Percentiles rank a stretch among this genome's conserved stretches.
phyloP scores from a whole-genome alignment of 164 flowering plant genomes.

The Tinospora cordifolia region DNA sequence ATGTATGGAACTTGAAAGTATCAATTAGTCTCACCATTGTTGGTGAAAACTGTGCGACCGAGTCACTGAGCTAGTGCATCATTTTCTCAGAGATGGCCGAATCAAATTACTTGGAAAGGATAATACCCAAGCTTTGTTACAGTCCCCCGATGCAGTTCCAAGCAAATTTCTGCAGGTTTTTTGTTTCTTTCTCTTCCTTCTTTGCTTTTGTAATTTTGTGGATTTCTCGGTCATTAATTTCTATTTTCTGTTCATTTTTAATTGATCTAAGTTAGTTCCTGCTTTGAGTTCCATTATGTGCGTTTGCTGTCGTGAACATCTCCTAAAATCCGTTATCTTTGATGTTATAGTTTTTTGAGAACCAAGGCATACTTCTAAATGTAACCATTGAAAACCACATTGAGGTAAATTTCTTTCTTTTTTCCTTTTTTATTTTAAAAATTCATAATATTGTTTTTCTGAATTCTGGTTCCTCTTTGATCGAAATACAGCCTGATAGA shows the following conservation, averaged over 20 bases:
- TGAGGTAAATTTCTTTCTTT: constrained; percentile 56
- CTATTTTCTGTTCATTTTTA: neutral
- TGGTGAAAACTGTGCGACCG: neutral
- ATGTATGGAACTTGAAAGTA: neutral
- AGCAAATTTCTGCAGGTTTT: constrained; percentile 74
- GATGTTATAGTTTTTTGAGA: constrained; percentile 61
- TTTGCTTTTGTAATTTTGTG: neutral
- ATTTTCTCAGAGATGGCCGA: constrained; percentile 58
- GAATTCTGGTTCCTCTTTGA: neutral
- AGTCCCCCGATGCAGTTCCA: constrained; percentile 44
- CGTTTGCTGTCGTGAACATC: neutral
- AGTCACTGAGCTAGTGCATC: neutral
- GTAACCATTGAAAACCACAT: constrained; percentile 56
- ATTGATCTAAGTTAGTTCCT: neutral
- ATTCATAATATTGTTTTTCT: neutral
- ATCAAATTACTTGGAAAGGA: constrained; percentile 71
- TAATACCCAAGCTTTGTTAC: constrained; percentile 60
- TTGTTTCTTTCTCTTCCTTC: neutral
- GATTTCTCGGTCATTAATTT: too few species aligned
- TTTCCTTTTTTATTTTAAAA: too few species aligned
- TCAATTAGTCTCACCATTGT: neutral
- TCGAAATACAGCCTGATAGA: neutral
- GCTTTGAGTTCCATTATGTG: neutral
- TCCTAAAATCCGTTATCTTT: constrained; percentile 6
- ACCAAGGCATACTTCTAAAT: constrained; percentile 63